Conservation (phyloP, 1,139 yeast genomes). For the Maudiozyma humilis region DNA sequence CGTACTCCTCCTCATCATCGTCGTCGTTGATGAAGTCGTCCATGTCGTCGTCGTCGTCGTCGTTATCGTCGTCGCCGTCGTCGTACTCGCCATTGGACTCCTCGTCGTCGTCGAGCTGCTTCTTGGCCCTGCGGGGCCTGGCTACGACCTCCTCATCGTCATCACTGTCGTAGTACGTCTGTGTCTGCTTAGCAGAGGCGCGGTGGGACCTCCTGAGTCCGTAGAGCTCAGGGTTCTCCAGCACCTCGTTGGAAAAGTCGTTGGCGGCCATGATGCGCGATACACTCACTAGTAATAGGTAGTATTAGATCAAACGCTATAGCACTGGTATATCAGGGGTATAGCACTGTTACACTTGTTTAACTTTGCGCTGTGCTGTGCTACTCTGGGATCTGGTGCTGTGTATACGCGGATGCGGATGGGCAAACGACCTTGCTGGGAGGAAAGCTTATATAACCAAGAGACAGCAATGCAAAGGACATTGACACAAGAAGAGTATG, state of each 20-base stretch:
- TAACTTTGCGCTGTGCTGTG: too few species aligned
- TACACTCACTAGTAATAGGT: too few species aligned
- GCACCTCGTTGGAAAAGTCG: constrained; percentile 32
- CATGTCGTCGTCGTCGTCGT: constrained; percentile 24
- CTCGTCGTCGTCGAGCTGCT: constrained; percentile 23
- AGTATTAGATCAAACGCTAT: too few species aligned
- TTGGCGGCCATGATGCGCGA: background rate
- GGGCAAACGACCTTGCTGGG: too few species aligned
- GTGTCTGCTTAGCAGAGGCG: constrained; percentile 43
- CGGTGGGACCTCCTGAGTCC: constrained; percentile 86
- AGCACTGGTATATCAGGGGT: too few species aligned
- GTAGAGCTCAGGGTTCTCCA: constrained; percentile 74
- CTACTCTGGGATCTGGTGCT: too few species aligned
- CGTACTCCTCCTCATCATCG: constrained; percentile 17
- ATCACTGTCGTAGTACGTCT: constrained; percentile 32
- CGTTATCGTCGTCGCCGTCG: constrained; percentile 20
- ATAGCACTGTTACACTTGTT: too few species aligned
- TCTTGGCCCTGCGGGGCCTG: constrained; percentile 12
- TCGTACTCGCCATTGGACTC: constrained; percentile 21
- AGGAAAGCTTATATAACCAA: too few species aligned
- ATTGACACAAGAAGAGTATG: too few species aligned
- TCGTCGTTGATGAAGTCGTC: constrained; percentile 26
- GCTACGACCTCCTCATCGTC: constrained; percentile 16
- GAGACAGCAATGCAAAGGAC: too few species aligned
- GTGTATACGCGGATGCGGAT: too few species aligned